Base-by-base conservation (phyloP, 1,284 basidiomycete species). In the Cutaneotrichosporon spelunceum region DNA sequence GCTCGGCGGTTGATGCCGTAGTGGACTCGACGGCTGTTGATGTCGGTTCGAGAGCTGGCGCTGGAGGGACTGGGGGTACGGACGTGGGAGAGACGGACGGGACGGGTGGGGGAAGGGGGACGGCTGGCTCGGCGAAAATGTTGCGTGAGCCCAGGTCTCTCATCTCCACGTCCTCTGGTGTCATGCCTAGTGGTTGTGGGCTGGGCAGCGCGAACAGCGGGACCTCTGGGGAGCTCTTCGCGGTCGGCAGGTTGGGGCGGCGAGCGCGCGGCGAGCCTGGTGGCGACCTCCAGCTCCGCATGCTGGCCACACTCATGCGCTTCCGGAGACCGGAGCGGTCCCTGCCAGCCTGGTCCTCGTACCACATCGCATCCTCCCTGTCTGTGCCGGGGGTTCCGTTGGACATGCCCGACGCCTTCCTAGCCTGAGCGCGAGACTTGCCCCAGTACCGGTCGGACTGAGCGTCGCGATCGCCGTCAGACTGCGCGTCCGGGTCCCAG, bases 361-460 rank as follows among this genome's bases (percentile, higher is more conserved):
- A 42, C 39, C 39, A 42, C 39, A 42, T 42, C 4, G 39, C 39
- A 13, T 67, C 63, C 14, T 65, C 64, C 3, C 5, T 24, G 23
- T 54, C 47, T 13, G 4, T 45, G n/a, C 56, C 58, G 16, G 56
- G 11, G 13, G 47, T 14, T n/a, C 71, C 74, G 34, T 74, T 71
- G 0, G 78, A 73, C 58, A 81, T 73, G 23, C 9, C 39, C 19
- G 19, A 5, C 16, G 3, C 19, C 19, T n/a, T n/a, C 4, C n/a
- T n/a, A n/a, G n/a, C n/a, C n/a, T n/a, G n/a, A n/a, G n/a, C n/a
- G n/a, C n/a, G n/a, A n/a, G n/a, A n/a, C n/a, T n/a, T n/a, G n/a
- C n/a, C n/a, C n/a, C n/a, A n/a, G n/a, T n/a, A n/a, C n/a, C n/a
- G n/a, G n/a, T n/a, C n/a, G n/a, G n/a, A n/a, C n/a, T n/a, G n/a